Evolutionary conservation across 169 alveolate genomes (phyloP), one percentile per base, ranked within the genome.

Genomic region (Plasmodium vivax): DNA sequence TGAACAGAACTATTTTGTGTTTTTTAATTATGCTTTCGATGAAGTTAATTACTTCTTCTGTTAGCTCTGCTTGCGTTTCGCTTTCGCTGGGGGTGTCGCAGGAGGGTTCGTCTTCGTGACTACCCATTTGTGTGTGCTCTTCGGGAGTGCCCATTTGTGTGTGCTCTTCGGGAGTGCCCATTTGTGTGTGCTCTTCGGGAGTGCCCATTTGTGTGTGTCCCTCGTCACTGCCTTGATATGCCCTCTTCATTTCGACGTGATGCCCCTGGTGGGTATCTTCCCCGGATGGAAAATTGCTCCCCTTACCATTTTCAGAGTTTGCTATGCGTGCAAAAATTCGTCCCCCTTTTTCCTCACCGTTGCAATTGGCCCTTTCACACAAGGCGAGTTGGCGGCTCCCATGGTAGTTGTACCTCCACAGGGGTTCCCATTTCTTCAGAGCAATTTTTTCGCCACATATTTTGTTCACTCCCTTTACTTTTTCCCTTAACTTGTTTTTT

Each of bases 1-100:
- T 97, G 93, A 97, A 97, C 2, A 97, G 58, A 80, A 96, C 85
- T 32, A 97, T 85, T 10, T 93, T 96, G 74, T 96, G 83, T 58
- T 93, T 95, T 56, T 93, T 83, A 32, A 96, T 58, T 81, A 96
- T 85, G 23, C 95, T 47, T 62, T 95, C 95, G 83, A 92, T 92
- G 56, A 82, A 51, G 45, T 92, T 51, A 36, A 82, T 41, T 41
- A 41, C 62, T 9, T 92, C 92, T 82, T 92, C 85, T 72, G 43
- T 82, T 82, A 92, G 62, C 75, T 82, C 92, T 30, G 1, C 79
- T 75, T 74, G 23, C 8, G 32, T 34, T 51, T 87, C 87, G 12
- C 38, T 36, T 82, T 30, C 77, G 8, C 77, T 27, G 12, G 77
- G n/a, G 32, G 77, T 3, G 38, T 68, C 77, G 7, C 38, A 23